Evolutionary conservation across 306 rosid species (phyloP).

Genomic region (barrel medic (Medicago truncatula)): DNA sequence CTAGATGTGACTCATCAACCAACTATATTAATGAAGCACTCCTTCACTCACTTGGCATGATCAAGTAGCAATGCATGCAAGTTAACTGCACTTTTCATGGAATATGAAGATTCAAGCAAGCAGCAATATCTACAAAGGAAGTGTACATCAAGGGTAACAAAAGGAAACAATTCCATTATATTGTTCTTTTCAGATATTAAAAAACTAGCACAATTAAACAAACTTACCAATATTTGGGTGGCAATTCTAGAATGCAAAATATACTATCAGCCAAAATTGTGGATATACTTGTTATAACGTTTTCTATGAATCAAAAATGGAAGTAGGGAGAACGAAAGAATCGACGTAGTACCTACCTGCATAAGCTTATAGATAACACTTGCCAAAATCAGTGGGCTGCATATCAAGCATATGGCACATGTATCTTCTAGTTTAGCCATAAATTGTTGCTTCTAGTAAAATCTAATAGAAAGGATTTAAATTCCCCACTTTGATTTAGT

Average conservation of each 20-base stretch:
- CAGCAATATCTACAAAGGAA: slow-evolving; percentile 3
- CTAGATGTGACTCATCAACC: slow-evolving; percentile 35
- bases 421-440: slow-evolving; percentile 9
- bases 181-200: slow-evolving; percentile 1
- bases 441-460: slow-evolving; percentile 2
- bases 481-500: slow-evolving; percentile 28
- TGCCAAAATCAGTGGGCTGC: slow-evolving; percentile 18
- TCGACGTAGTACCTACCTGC: slow-evolving; percentile 37
- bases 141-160: neutral
- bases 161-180: slow-evolving; percentile 1
- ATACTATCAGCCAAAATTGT: slow-evolving; percentile 15
- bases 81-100: slow-evolving; percentile 6
- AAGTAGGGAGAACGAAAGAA: slow-evolving; percentile 24
- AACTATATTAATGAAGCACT: slow-evolving; percentile 18
- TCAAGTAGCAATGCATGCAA: slow-evolving; percentile 25
- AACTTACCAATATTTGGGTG: slow-evolving; percentile 6
- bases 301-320: slow-evolving; percentile 10
- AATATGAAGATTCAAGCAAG: slow-evolving; percentile 21
- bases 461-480: slow-evolving; percentile 32
- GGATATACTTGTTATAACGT: neutral
- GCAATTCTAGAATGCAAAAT: slow-evolving; percentile 28
- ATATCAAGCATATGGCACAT: slow-evolving; percentile 5
- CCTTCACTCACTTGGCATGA: slow-evolving; percentile 9
- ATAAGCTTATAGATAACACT: slow-evolving; percentile 29
- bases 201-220: neutral